Base-by-base conservation (phyloP, 2,329 filamentous ascomycete species). In the Whalleya microplaca region DNA sequence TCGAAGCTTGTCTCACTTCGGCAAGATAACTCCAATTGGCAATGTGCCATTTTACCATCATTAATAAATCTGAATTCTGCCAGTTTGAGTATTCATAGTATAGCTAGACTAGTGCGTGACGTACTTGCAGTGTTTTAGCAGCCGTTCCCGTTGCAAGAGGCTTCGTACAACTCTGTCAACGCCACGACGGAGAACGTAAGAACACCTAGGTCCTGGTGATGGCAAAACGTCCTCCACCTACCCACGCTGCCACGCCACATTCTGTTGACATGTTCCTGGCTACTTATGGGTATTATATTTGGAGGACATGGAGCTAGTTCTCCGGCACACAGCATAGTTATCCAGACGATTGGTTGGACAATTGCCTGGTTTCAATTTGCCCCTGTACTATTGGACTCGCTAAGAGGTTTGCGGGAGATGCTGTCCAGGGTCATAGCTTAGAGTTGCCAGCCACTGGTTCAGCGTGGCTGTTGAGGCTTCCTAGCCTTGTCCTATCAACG, bases 401-500 rank as follows among this genome's bases (percentile, higher is more conserved):
- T 27, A 44, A 53, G 20, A 44, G 12, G 32, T 48, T 48, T 41
- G 21, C 21, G 40, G 42, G 9, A 27, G 23, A 37, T 37, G 32
- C 14, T 12, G 14, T 16, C 32, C 8, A 37, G 19, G 20, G 47
- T 58, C 41, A 63, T 45, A 63, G 50, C 45, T 63, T 63, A 23
- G 60, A 56, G 19, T n/a, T 48, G 16, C 51, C 53, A 42, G 18
- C 32, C 48, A 19, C 37, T 27, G 46, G 43, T n/a, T 44, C 45
- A 41, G 23, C 45, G 55, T 58, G 60, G 55, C 56, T 52, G 29
- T 42, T 37, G 41, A 44, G 43, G 20, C 41, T 51, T 46, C 53
- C 49, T 45, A 48, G 45, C 50, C 47, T 50, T 41, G 54, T 65
- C 37, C 73, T 69, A 21, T 71, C 72, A 37, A 75, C 65, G 23